Base-by-base conservation (phyloP, 257 asterid species). In the Penstemon eatonii region DNA sequence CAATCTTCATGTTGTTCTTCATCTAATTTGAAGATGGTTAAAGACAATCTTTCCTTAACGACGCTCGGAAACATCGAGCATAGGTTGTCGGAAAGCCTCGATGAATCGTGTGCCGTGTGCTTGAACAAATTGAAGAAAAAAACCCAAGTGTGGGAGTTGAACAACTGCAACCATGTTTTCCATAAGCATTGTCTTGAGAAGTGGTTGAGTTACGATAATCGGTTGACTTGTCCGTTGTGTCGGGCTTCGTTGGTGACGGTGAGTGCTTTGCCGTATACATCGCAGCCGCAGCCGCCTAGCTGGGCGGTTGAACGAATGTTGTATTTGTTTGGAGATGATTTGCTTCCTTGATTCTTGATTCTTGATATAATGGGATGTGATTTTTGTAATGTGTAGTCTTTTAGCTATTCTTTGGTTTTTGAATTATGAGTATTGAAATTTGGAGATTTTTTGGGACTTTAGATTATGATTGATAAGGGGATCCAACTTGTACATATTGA, bases 231-330 rank as follows among this genome's bases (percentile, higher is more conserved):
- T 44, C 96, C 96, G 0, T 90, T 88, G 13, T 88, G 95, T 65
- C 72, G 95, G 61, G 81, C 88, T 8, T 75, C 87, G 3, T 54
- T 88, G 73, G 62, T 85, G 37, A 39, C 75, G 18, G 44, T 40
- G 18, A 61, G 65, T 59, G 44, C 78, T 5, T 57, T 66, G 66
- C 73, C 78, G 33, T 25, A 79, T 1, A 15, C 56, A n/a, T 5
- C 77, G 25, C 80, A 5, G 60, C 74, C 73, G 58, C 71, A 72
- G 66, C 67, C 63, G 78, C 87, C 90, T 40, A 88, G 93, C 56
- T 88, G 96, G 96, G 92, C 90, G n/a, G 91, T 88, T 49, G 93
- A 88, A 75, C 47, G 77, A 70, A 82, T 88, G 84, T 89, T 86
- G 8, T 88, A 88, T 77, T 80, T 88, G 77, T 86, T 88, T 65